Percentiles rank a stretch among this genome's conserved stretches.
Evolutionary conservation across 352 stramenopile species (phyloP).

Genomic region (Thalassiosira sp.): DNA sequence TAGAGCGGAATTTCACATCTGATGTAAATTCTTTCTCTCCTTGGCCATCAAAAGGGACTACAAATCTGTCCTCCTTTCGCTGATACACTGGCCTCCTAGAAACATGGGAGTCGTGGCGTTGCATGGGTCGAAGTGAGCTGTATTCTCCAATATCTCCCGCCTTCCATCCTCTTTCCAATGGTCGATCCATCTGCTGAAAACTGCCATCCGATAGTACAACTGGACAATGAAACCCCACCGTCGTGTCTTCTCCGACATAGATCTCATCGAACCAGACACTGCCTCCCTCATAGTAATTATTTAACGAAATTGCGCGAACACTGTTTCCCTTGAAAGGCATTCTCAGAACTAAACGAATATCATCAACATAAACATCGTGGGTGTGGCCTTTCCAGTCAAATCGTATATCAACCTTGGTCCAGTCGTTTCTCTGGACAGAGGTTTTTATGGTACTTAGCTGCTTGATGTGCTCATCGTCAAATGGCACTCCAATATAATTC

Average conservation of each 20-base stretch:
- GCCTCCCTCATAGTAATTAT: constrained; percentile 45
- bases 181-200: constrained; percentile 52
- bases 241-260: constrained; percentile 90
- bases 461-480: constrained; percentile 54
- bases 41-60: constrained; percentile 86
- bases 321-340: constrained; percentile 71
- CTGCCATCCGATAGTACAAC: constrained; percentile 49
- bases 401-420: constrained; percentile 94
- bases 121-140: constrained; percentile 77
- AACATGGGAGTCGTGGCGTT: constrained; percentile 87
- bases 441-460: constrained; percentile 42
- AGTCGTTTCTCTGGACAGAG: constrained; percentile 80
- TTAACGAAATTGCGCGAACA: constrained; percentile 41
- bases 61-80: constrained; percentile 80
- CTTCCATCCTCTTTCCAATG: constrained; percentile 73
- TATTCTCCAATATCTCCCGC: constrained; percentile 47
- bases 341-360: constrained; percentile 84
- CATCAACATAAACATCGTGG: constrained; percentile 91
- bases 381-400: constrained; percentile 86
- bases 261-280: constrained; percentile 93
- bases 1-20: constrained; percentile 63
- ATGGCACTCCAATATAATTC: constrained; percentile 70
- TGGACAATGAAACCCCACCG: constrained; percentile 90
- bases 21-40: constrained; percentile 83
- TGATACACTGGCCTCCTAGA: constrained; percentile 85